These are phyloP conservation scores for Fusarium xyrophilum DNA, from an alignment of 2,329 filamentous ascomycete species.

Conservation along the genomic window DNA sequence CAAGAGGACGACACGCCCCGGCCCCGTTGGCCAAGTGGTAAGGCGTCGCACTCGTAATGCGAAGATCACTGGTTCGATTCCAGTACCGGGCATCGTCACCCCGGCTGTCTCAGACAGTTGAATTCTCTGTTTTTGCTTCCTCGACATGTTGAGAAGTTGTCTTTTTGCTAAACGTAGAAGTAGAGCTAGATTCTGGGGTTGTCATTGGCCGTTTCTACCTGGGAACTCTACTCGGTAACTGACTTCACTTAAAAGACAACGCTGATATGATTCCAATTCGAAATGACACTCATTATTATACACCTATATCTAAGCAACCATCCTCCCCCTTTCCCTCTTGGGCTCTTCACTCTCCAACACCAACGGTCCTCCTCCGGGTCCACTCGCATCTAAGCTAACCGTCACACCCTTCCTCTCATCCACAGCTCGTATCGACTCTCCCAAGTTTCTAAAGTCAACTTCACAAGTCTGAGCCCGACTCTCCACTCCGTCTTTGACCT, in stretches of 20 bases:
- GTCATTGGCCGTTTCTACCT: too few species aligned
- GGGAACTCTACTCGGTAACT: too few species aligned
- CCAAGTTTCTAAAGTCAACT: slow-evolving; percentile 79
- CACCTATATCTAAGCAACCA: slow-evolving; percentile 45
- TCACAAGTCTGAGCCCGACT: slow-evolving; percentile 63
- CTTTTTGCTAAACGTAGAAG: neutral
- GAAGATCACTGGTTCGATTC: slow-evolving; percentile 36
- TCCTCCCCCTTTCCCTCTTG: slow-evolving; percentile 43
- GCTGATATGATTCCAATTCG: neutral
- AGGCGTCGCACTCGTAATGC: slow-evolving; percentile 40
- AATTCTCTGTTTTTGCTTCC: neutral
- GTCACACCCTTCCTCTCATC: slow-evolving; percentile 75
- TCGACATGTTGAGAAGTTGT: too few species aligned
- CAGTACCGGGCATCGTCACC: slow-evolving; percentile 18
- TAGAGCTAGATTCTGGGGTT: neutral
- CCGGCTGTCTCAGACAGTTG: slow-evolving; percentile 9
- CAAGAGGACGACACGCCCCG: slow-evolving; percentile 10
- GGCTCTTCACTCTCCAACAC: slow-evolving; percentile 66
- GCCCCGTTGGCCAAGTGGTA: slow-evolving; percentile 39
- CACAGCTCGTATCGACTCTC: slow-evolving; percentile 77
- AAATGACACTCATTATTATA: slow-evolving; percentile 1
- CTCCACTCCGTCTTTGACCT: slow-evolving; percentile 52
- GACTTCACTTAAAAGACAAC: neutral
- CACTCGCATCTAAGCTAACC: slow-evolving; percentile 72
- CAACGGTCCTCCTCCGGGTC: slow-evolving; percentile 69